phyloP scores from a whole-genome alignment of 352 stramenopile genomes.

The Pythium brachiatum region DNA sequence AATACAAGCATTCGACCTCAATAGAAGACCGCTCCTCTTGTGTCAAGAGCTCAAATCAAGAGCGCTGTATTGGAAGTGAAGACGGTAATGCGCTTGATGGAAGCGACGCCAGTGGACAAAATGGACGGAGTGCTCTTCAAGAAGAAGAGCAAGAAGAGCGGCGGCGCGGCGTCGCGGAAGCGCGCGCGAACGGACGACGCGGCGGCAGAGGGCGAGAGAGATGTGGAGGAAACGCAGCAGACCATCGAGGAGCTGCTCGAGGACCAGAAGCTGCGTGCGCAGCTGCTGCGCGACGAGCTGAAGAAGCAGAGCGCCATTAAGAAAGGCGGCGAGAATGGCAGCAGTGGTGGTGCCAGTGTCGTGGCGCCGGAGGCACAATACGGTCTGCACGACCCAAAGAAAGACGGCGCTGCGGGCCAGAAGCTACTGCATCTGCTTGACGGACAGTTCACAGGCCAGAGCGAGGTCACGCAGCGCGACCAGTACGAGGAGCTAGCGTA shows the following conservation, averaged over 20 bases:
- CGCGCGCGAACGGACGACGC: constrained; percentile 34
- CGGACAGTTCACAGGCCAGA: constrained; percentile 80
- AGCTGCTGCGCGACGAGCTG: constrained; percentile 39
- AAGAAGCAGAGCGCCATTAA: constrained; percentile 16
- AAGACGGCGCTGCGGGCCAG: constrained; percentile 57
- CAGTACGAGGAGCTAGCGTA: constrained; percentile 77
- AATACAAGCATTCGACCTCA: background rate
- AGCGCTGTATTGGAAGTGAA: background rate
- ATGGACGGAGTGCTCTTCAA: constrained; percentile 53
- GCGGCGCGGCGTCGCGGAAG: constrained; percentile 28
- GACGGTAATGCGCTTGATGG: background rate
- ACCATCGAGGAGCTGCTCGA: constrained; percentile 67
- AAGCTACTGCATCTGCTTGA: constrained; percentile 75
- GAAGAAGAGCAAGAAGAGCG: constrained; percentile 44
- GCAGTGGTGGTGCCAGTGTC: no score
- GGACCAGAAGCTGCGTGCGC: constrained; percentile 59
- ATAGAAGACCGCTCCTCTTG: background rate
- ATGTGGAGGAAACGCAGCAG: constrained; percentile 35
- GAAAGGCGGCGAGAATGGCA: constrained; percentile 11
- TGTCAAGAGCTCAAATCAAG: no score
- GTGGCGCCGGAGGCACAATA: constrained; percentile 34
- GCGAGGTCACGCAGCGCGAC: constrained; percentile 50
- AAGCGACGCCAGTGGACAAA: background rate
- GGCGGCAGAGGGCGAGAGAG: constrained; percentile 4
- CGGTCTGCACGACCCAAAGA: constrained; percentile 75